Percentiles rank a stretch among this genome's conserved stretches.
These are phyloP conservation scores for Candida yuanshanica DNA, from an alignment of 805 yeast species.

Conservation along the genomic window DNA sequence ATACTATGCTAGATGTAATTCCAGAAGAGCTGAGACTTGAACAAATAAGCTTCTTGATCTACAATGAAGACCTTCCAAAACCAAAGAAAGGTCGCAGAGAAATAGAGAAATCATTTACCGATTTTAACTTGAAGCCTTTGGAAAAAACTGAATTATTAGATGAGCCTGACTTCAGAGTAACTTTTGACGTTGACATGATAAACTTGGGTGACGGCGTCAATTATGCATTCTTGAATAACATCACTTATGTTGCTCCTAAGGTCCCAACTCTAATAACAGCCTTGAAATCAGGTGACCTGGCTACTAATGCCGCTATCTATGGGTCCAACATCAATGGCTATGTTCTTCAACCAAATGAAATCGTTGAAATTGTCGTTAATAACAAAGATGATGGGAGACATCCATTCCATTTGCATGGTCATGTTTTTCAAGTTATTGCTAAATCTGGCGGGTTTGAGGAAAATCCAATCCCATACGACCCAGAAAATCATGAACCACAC, in stretches of 20 bases:
- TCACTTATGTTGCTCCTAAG: conserved; percentile 59
- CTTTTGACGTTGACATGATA: conserved; percentile 56
- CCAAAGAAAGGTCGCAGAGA: conserved; percentile 23
- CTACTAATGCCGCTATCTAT: conserved; percentile 56
- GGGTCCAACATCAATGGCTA: conserved; percentile 65
- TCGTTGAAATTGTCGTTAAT: conserved; percentile 69
- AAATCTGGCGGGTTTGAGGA: conserved; percentile 47
- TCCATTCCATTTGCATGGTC: conserved; percentile 77
- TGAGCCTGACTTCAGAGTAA: conserved; percentile 58
- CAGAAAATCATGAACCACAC: conserved; percentile 34
- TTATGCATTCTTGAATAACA: conserved; percentile 70
- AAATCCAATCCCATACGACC: conserved; percentile 52
- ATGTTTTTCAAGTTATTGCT: conserved; percentile 54
- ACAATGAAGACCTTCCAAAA: conserved; percentile 31
- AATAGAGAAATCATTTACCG: conserved; percentile 23
- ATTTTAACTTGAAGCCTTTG: conserved; percentile 32
- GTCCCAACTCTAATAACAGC: conserved; percentile 67
- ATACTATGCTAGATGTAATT: conserved; percentile 62
- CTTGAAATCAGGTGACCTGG: conserved; percentile 51
- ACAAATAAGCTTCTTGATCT: conserved; percentile 50
- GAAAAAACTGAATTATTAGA: conserved; percentile 44
- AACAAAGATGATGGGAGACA: conserved; percentile 74
- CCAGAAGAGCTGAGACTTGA: conserved; percentile 53
- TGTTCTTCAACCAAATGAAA: conserved; percentile 54
- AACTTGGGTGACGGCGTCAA: conserved; percentile 69